Evolutionary conservation across 2,329 filamentous ascomycete genomes (phyloP).

Genomic region (Sporothrix mexicana): DNA sequence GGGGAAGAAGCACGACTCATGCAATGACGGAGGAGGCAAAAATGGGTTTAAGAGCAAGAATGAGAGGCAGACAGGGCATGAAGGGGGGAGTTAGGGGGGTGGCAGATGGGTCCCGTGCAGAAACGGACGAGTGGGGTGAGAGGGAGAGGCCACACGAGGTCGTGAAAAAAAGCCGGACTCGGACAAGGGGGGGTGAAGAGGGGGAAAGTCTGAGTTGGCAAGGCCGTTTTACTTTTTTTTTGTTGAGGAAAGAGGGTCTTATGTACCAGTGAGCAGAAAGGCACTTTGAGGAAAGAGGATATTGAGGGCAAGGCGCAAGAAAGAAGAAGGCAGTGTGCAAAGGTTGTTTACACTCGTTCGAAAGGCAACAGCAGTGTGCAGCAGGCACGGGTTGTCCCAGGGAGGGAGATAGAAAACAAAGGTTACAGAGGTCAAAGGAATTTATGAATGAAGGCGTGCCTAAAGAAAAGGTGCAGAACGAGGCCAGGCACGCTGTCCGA

Average conservation of each 20-base stretch:
- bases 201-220: slow-evolving; percentile 30
- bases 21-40: slow-evolving; percentile 27
- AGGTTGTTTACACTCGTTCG: slow-evolving; percentile 18
- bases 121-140: slow-evolving; percentile 29
- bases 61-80: background rate
- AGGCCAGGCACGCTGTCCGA: slow-evolving; percentile 16
- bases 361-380: background rate
- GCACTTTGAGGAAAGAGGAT: background rate
- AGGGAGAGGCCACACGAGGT: slow-evolving; percentile 29
- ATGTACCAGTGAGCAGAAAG: background rate
- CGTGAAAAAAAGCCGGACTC: slow-evolving; percentile 27
- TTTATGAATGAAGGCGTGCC: background rate
- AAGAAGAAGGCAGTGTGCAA: background rate
- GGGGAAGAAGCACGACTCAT: background rate
- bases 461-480: slow-evolving; percentile 12
- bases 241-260: slow-evolving; percentile 18
- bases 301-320: background rate
- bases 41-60: slow-evolving; percentile 15
- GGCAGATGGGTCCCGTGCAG: slow-evolving; percentile 31
- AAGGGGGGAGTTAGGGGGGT: slow-evolving; percentile 22
- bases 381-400: background rate
- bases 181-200: slow-evolving; percentile 27
- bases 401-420: background rate
- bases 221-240: background rate
- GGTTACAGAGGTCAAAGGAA: too few species aligned